A percentile compares a stretch with the other conserved stretches of the same genome.
These are phyloP conservation scores for Fabrea salina DNA, from an alignment of 169 alveolate genomes.

Conservation along the genomic window DNA sequence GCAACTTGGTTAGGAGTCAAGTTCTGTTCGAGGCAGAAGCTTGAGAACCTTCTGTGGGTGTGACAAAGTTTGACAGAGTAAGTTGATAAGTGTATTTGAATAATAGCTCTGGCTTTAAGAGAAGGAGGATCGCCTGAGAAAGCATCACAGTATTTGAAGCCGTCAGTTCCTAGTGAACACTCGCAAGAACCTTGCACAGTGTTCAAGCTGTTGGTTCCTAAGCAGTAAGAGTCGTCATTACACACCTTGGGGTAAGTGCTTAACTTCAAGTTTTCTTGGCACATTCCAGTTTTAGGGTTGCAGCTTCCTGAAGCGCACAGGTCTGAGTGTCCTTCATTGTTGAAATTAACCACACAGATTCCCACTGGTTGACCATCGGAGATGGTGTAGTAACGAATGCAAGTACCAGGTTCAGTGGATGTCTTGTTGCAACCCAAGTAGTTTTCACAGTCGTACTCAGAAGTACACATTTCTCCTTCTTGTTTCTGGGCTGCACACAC, in stretches of 20 bases:
- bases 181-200: background rate
- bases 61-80: background rate
- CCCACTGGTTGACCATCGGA: background rate
- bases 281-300: background rate
- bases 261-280: background rate
- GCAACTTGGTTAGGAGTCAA: background rate
- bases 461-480: background rate
- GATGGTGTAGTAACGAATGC: background rate
- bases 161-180: background rate
- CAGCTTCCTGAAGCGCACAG: conserved; percentile 4
- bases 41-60: conserved; percentile 4
- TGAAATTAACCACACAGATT: background rate
- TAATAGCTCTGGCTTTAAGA: background rate
- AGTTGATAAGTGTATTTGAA: background rate
- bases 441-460: conserved; percentile 5
- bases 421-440: conserved; percentile 15
- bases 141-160: background rate
- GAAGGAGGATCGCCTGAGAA: conserved; percentile 2
- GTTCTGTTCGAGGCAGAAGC: background rate
- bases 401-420: background rate
- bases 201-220: background rate
- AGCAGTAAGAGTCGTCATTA: background rate
- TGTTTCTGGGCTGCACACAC: background rate
- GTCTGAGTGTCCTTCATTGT: conserved; percentile 2
- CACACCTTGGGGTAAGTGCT: background rate